Conservation (phyloP, 352 stramenopile genomes). For the Thraustochytrium striatum region DNA sequence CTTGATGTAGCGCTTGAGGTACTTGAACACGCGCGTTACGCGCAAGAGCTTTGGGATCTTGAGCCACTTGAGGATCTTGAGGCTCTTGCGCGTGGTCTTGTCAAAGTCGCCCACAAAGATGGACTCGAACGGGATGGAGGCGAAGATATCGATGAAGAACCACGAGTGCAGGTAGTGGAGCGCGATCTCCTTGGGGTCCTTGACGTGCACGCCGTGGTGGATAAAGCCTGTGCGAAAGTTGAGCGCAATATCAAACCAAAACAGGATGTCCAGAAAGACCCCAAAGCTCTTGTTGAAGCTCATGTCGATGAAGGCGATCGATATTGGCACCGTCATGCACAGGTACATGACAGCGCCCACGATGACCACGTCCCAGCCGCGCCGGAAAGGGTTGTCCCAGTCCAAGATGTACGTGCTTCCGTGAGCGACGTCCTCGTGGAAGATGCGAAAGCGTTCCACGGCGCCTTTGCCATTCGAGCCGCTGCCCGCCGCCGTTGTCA, state of each 20-base stretch:
- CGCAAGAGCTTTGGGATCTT: slow-evolving; percentile 55
- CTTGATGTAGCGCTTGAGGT: slow-evolving; percentile 20
- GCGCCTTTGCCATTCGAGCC: not conserved
- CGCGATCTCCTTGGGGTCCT: slow-evolving; percentile 53
- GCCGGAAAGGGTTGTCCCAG: slow-evolving; percentile 37
- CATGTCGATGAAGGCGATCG: slow-evolving; percentile 44
- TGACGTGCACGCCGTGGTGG: slow-evolving; percentile 51
- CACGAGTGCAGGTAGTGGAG: slow-evolving; percentile 56
- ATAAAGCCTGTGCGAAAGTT: slow-evolving; percentile 60
- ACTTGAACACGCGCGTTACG: slow-evolving; percentile 34
- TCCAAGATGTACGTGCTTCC: slow-evolving; percentile 17
- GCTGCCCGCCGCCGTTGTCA: no score
- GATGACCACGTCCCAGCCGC: slow-evolving; percentile 48
- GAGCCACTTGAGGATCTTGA: slow-evolving; percentile 50
- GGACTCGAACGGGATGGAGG: slow-evolving; percentile 56
- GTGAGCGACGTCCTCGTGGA: not conserved
- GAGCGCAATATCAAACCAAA: slow-evolving; percentile 57
- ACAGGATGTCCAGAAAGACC: slow-evolving; percentile 50
- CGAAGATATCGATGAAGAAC: slow-evolving; percentile 59
- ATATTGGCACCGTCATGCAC: slow-evolving; percentile 33
- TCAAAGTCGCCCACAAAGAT: slow-evolving; percentile 1
- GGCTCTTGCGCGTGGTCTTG: slow-evolving; percentile 34
- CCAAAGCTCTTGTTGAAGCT: not conserved
- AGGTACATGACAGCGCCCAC: slow-evolving; percentile 46
- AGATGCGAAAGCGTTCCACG: slow-evolving; percentile 6